Evolutionary conservation across 768 basidiomycete species (phyloP).

Genomic region (Tricholoma hemisulphureum): DNA sequence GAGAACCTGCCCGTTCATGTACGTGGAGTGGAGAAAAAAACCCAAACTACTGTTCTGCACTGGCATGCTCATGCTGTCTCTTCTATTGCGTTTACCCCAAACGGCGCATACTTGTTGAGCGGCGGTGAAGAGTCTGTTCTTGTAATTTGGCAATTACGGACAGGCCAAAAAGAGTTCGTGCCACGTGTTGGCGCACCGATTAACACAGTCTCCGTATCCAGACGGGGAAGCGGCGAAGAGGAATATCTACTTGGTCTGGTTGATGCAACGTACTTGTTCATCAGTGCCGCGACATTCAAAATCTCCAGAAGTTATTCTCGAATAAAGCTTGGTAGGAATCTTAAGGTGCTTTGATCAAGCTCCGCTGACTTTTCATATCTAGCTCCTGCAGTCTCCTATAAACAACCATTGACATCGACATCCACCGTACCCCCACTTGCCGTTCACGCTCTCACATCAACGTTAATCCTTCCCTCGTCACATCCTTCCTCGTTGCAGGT

Average conservation of each 20-base stretch:
- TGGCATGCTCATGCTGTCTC: constrained; percentile 97
- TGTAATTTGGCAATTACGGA: constrained; percentile 95
- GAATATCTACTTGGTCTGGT: constrained; percentile 82
- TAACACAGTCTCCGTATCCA: constrained; percentile 60
- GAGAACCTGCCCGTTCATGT: constrained; percentile 50
- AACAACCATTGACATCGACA: constrained; percentile 38
- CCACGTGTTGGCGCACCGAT: constrained; percentile 91
- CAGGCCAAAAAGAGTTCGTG: constrained; percentile 86
- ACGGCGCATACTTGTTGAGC: constrained; percentile 89
- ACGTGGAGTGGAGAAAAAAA: constrained; percentile 69
- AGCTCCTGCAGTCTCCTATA: constrained; percentile 32
- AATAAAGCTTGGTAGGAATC: constrained; percentile 67
- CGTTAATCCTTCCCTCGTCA: constrained; percentile 86
- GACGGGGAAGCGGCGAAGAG: constrained; percentile 57
- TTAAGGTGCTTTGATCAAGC: not conserved
- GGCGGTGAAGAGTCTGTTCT: constrained; percentile 95
- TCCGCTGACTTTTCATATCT: constrained; percentile 1
- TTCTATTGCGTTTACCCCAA: constrained; percentile 80
- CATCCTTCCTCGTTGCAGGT: constrained; percentile 95
- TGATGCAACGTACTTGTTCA: constrained; percentile 78
- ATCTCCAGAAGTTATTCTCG: constrained; percentile 71
- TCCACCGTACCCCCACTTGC: constrained; percentile 62
- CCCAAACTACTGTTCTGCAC: constrained; percentile 84
- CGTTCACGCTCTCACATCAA: constrained; percentile 68
- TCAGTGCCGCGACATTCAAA: constrained; percentile 70